Evolutionary conservation across 306 rosid species (phyloP).

Genomic region (Cucumis sativus): Cucumber_9930_V3 NC_026661.2:5112501-5113000

Average conservation of each 20-base stretch:
- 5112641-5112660: constrained; percentile 28
- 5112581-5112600: constrained; percentile 49
- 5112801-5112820: constrained; percentile 39
- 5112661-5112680: constrained; percentile 46
- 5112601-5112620: constrained; percentile 17
- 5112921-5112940: not conserved
- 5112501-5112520: constrained; percentile 18
- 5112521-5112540: constrained; percentile 36
- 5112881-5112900: constrained; percentile 24
- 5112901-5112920: constrained; percentile 1
- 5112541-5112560: not conserved
- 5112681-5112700: constrained; percentile 27
- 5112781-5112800: constrained; percentile 32
- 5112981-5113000: not conserved
- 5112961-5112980: constrained; percentile 18
- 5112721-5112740: constrained; percentile 28
- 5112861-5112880: constrained; percentile 47
- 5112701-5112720: constrained; percentile 36
- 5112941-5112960: not conserved
- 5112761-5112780: not conserved
- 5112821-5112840: constrained; percentile 14
- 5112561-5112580: not conserved
- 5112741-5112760: constrained; percentile 31
- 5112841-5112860: constrained; percentile 28
- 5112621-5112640: constrained; percentile 41